These are phyloP conservation scores for Monsonia emarginata DNA, from an alignment of 441 rosid genomes.

Conservation along the genomic window DNA sequence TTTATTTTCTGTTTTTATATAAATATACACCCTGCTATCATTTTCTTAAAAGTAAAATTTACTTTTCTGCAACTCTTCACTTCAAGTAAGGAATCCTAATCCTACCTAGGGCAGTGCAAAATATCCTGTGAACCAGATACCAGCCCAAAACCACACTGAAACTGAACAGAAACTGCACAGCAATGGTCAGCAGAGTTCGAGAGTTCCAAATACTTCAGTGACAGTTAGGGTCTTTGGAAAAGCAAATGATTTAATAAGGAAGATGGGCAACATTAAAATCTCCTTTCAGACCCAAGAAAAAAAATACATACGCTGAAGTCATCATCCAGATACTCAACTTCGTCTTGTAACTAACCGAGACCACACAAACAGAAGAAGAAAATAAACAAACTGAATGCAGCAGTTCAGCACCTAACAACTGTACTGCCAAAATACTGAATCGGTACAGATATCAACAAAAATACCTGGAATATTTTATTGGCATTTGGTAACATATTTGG, in stretches of 20 bases:
- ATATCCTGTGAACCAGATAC: too few relatives aligned
- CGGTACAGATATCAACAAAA: not conserved
- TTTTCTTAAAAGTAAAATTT: too few relatives aligned
- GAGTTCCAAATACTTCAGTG: too few relatives aligned
- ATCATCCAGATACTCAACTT: not conserved
- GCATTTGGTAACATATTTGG: conserved; percentile 34
- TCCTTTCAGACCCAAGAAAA: not conserved
- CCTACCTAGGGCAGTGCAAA: too few relatives aligned
- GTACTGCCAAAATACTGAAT: not conserved
- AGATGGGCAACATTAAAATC: not conserved
- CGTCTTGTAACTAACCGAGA: not conserved
- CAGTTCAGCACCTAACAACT: not conserved
- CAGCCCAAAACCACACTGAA: too few relatives aligned
- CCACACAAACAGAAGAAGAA: not conserved
- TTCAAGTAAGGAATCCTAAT: too few relatives aligned
- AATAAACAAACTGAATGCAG: not conserved
- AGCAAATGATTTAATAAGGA: not conserved
- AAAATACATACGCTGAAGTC: not conserved
- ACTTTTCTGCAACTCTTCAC: too few relatives aligned
- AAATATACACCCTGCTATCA: too few relatives aligned
- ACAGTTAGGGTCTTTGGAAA: not conserved
- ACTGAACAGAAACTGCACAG: too few relatives aligned
- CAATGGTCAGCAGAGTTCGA: too few relatives aligned
- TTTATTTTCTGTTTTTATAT: too few relatives aligned
- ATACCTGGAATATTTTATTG: conserved; percentile 46